Evolutionary conservation across 257 asterid species (phyloP).

Genomic region (Nicotiana attenuata): DNA sequence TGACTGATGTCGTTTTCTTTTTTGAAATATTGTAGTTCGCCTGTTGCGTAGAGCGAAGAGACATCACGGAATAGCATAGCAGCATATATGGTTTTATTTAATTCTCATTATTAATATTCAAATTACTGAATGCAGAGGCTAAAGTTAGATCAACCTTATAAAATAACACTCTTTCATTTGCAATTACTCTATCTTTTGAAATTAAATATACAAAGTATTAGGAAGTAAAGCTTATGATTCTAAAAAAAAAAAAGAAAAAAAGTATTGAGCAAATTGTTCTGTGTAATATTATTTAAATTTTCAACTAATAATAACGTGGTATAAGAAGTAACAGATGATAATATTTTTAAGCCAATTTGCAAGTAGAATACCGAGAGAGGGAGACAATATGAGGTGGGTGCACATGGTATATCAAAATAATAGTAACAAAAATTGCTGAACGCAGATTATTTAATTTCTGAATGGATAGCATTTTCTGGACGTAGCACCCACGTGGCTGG

Average conservation of each 20-base stretch:
- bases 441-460: too few species aligned
- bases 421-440: too few species aligned
- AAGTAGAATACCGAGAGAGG: background rate
- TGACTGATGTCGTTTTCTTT: background rate
- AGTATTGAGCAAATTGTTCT: background rate
- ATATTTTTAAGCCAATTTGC: background rate
- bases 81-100: background rate
- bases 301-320: background rate
- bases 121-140: background rate
- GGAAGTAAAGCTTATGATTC: background rate
- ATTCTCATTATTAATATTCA: background rate
- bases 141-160: background rate
- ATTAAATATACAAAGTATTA: background rate
- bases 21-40: background rate
- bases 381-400: background rate
- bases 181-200: background rate
- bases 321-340: background rate
- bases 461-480: too few species aligned
- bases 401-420: background rate
- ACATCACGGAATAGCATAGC: background rate
- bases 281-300: background rate
- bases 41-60: background rate
- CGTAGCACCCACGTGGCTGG: too few species aligned
- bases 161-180: background rate
- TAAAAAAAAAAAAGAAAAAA: too few species aligned